phyloP scores from a whole-genome alignment of 306 rosid genomes.

The Gillenia trifoliata region DNA sequence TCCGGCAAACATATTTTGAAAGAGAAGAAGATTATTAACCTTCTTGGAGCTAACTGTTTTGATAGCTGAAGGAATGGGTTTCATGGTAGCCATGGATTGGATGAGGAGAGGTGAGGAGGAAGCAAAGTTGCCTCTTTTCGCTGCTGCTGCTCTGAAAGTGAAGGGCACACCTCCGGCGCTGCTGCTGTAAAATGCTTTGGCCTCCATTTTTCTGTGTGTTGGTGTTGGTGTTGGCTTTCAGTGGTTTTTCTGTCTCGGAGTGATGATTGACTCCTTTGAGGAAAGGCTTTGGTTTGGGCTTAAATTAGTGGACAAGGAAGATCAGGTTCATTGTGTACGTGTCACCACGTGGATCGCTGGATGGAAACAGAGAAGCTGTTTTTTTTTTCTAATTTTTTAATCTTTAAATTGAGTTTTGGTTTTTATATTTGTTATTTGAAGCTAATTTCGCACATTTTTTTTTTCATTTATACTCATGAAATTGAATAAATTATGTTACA shows the following conservation, averaged over 20 bases:
- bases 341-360: conserved; percentile 6
- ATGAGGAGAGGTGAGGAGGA: conserved; percentile 37
- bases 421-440: too few species aligned
- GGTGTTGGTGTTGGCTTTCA: not conserved
- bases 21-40: conserved; percentile 26
- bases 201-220: conserved; percentile 37
- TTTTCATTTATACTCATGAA: too few species aligned
- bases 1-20: not conserved
- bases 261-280: not conserved
- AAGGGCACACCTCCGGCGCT: conserved; percentile 26
- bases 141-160: not conserved
- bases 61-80: conserved; percentile 49
- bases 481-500: too few species aligned
- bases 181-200: conserved; percentile 33
- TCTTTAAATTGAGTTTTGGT: too few species aligned
- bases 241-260: not conserved
- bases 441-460: too few species aligned
- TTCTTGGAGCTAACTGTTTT: conserved; percentile 55
- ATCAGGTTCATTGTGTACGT: conserved; percentile 28
- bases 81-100: conserved; percentile 72
- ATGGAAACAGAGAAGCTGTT: not conserved
- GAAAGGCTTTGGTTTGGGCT: not conserved
- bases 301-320: conserved; percentile 21
- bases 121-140: conserved; percentile 1
- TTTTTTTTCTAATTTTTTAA: too few species aligned